A percentile compares a stretch with the other conserved stretches of the same genome.
Evolutionary conservation across 1,139 yeast species (phyloP).

Genomic region (Debaryomyces coudertii): DNA sequence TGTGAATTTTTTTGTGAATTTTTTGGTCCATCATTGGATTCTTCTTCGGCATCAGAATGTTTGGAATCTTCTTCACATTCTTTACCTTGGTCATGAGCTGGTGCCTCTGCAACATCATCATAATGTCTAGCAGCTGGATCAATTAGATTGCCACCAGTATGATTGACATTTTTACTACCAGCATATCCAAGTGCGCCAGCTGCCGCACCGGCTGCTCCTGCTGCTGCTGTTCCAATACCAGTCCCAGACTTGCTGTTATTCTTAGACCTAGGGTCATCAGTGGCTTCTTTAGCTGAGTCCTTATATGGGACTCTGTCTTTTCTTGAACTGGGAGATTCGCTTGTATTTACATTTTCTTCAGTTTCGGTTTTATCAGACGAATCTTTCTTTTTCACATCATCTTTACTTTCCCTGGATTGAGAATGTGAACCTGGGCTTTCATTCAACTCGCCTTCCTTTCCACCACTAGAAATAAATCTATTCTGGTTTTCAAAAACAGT

Average conservation of each 20-base stretch:
- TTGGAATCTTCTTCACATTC: slow-evolving; percentile 10
- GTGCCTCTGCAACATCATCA: slow-evolving; percentile 26
- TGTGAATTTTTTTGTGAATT: slow-evolving; percentile 14
- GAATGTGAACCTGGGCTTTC: slow-evolving; percentile 3
- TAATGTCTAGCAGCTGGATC: slow-evolving; percentile 25
- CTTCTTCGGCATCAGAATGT: slow-evolving; percentile 6
- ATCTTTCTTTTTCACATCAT: neutral
- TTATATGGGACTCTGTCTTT: slow-evolving; percentile 8
- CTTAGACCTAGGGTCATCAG: slow-evolving; percentile 10
- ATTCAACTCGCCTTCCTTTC: slow-evolving; percentile 18
- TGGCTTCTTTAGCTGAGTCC: slow-evolving; percentile 11
- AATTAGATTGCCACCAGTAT: slow-evolving; percentile 22
- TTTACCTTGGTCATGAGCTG: slow-evolving; percentile 20
- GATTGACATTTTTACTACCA: neutral
- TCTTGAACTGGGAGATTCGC: slow-evolving; percentile 3
- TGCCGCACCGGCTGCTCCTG: slow-evolving; percentile 32
- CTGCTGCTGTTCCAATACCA: slow-evolving; percentile 26
- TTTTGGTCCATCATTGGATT: slow-evolving; percentile 10
- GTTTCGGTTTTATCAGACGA: neutral
- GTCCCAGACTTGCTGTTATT: slow-evolving; percentile 9
- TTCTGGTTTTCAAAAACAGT: slow-evolving; percentile 15
- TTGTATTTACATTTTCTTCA: neutral
- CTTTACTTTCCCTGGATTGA: neutral
- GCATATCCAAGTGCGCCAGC: slow-evolving; percentile 22
- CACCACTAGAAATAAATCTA: slow-evolving; percentile 20